A percentile compares a stretch with the other conserved stretches of the same genome.
Evolutionary conservation across 441 rosid genomes (phyloP).

Genomic region (Syzygium syzygioides): DNA sequence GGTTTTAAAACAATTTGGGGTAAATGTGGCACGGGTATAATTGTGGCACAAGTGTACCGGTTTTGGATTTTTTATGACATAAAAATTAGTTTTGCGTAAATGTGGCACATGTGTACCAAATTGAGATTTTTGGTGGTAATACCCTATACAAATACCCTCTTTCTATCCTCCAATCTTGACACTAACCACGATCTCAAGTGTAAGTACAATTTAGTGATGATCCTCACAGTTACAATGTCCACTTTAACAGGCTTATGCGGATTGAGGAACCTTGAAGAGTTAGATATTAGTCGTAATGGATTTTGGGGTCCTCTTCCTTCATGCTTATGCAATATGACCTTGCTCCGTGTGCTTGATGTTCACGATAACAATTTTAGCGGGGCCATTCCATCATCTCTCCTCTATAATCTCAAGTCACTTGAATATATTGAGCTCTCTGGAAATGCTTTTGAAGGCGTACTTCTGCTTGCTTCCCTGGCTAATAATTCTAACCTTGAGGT

Average conservation of each 20-base stretch:
- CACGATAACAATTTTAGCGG: fast-evolving
- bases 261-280: not conserved
- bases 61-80: too few relatives aligned
- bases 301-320: not conserved
- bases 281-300: fast-evolving
- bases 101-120: too few relatives aligned
- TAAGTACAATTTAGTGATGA: fast-evolving
- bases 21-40: too few relatives aligned
- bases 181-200: too few relatives aligned
- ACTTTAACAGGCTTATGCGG: not conserved
- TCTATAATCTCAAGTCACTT: not conserved
- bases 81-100: too few relatives aligned
- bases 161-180: too few relatives aligned
- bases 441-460: not conserved
- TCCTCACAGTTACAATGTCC: not conserved
- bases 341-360: not conserved
- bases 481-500: not conserved
- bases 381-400: not conserved
- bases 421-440: fast-evolving
- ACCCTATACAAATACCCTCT: too few relatives aligned
- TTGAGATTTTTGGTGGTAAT: too few relatives aligned
- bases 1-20: too few relatives aligned
- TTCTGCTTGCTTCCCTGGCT: not conserved
- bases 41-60: too few relatives aligned
- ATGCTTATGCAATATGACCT: not conserved